Base-by-base conservation (phyloP, 257 asterid genomes). In the Petunia axillaris region DNA sequence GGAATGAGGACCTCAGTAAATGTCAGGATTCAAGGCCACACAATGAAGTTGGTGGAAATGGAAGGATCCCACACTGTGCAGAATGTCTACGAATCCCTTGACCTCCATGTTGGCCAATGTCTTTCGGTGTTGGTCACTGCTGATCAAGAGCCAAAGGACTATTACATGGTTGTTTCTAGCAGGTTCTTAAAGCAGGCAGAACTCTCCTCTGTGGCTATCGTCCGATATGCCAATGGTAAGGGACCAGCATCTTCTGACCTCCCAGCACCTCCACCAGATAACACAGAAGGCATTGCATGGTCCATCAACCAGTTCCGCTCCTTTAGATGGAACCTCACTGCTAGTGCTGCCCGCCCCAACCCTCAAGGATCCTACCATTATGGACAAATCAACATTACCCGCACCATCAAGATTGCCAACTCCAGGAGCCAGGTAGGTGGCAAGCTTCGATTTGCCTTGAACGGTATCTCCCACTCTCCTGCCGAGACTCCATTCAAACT, bases 261-360 rank as follows among this genome's bases (percentile, higher is more conserved):
- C 14, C 83, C 83, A 38, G 38, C 79, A n/a, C 67, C 83, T 39
- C 83, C 83, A 35, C 83, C 83, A 7, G 83, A 57, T 8, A 58
- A 68, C 77, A 80, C 71, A 6, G 0, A 43, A 58, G 83, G 79
- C 59, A 68, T 80, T 59, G 83, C 83, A 13, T 80, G 83, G 83
- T 80, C 79, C 46, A 80, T 77, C 14, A 77, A 77, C 62, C 81
- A 77, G 5, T 77, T 77, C 37, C 44, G 81, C 1, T 77, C 81
- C 5, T 77, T 60, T 46, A 60, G 81, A 15, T 77, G 81, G 81
- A 77, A 77, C 73, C 65, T 77, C 8, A 80, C 83, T 2, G 83
- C 79, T 59, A 68, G 83, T 44, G 83, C 83, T 25, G 83, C 83
- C 57, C 78, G 79, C 6, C 83, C 83, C 60, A 80, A 68, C 60